Conservation (phyloP, 495 filamentous ascomycete species). For the Penicillium bovifimosum region DNA sequence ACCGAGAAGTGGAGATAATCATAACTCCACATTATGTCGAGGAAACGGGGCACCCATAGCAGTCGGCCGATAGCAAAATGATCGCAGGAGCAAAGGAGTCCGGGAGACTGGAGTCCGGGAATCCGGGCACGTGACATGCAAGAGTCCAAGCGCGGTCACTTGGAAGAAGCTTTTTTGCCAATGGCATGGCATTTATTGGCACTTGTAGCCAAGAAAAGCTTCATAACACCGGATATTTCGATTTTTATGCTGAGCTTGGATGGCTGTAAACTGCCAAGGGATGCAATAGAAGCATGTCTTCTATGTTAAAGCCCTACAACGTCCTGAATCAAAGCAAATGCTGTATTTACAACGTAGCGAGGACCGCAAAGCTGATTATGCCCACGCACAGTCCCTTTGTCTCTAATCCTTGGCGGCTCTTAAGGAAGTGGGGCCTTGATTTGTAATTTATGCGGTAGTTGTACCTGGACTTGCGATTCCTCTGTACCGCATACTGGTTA, state of each 20-base stretch:
- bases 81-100: not conserved
- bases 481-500: too few relatives aligned
- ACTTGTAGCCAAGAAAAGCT: conserved; percentile 7
- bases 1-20: not conserved
- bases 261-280: not conserved
- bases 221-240: not conserved
- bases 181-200: conserved; percentile 9
- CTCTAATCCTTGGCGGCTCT: not conserved
- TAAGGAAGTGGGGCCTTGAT: not conserved
- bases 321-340: not conserved
- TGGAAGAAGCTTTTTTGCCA: conserved; percentile 22
- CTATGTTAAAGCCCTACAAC: not conserved
- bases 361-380: not conserved
- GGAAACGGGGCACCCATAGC: not conserved
- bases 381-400: not conserved
- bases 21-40: not conserved
- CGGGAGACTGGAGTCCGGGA: too few relatives aligned
- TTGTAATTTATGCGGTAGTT: not conserved
- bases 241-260: conserved; percentile 2
- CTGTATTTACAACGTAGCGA: not conserved
- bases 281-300: not conserved
- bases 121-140: not conserved
- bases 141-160: not conserved
- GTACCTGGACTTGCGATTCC: too few relatives aligned
- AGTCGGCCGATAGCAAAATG: conserved; percentile 2